phyloP scores from a whole-genome alignment of 208 protist species.

The Leishmania major region DNA sequence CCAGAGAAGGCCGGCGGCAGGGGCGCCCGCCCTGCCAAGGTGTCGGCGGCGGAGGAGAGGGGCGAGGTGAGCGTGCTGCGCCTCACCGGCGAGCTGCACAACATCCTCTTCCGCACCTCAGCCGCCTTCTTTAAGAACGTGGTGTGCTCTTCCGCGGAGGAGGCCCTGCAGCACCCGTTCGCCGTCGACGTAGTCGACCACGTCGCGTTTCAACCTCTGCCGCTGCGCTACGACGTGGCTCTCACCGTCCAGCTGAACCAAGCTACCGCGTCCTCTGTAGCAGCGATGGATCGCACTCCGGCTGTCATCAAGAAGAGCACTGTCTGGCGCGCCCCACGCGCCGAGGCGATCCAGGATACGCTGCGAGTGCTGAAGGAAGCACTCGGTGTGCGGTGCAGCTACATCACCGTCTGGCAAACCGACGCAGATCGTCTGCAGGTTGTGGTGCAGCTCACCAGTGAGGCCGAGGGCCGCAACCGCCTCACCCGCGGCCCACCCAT shows the following conservation, averaged over 20 bases:
- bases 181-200: conserved; percentile 54
- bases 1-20: not conserved
- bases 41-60: conserved; percentile 48
- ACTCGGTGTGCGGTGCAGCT: conserved; percentile 48
- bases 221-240: conserved; percentile 70
- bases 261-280: not conserved
- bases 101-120: conserved; percentile 82
- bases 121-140: conserved; percentile 61
- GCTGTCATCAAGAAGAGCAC: conserved; percentile 17
- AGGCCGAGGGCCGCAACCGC: conserved; percentile 73
- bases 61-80: conserved; percentile 72
- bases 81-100: conserved; percentile 68
- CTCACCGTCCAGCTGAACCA: conserved; percentile 37
- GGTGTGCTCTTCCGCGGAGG: conserved; percentile 61
- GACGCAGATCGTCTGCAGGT: conserved; percentile 50
- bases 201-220: conserved; percentile 61
- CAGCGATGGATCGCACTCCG: conserved; percentile 20
- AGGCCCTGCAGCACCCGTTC: conserved; percentile 62
- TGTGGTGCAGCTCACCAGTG: conserved; percentile 54
- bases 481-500: conserved; percentile 77
- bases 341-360: conserved; percentile 26
- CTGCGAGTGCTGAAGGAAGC: conserved; percentile 47
- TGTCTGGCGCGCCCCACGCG: conserved; percentile 22
- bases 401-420: conserved; percentile 52
- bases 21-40: conserved; percentile 11